phyloP scores from a whole-genome alignment of 2,329 filamentous ascomycete species.

The Aspergillus oerlinghausenensis region DNA sequence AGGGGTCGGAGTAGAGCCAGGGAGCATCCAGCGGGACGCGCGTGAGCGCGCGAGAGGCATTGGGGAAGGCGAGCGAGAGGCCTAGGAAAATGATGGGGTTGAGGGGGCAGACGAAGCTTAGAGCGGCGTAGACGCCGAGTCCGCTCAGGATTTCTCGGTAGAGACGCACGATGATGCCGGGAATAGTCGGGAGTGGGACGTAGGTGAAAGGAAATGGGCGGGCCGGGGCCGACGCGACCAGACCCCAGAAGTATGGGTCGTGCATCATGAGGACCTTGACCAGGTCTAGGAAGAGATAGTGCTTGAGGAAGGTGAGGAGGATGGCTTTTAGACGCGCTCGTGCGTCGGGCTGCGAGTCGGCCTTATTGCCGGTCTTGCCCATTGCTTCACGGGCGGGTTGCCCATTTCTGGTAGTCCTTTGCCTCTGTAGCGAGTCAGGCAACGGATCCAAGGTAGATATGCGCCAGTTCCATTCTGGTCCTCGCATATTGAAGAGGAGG shows the following conservation, averaged over 20 bases:
- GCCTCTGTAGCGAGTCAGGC: slow-evolving; percentile 23
- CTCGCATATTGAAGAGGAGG: slow-evolving; percentile 55
- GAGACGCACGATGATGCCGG: slow-evolving; percentile 42
- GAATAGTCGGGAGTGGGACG: slow-evolving; percentile 26
- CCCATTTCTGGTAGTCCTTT: slow-evolving; percentile 14
- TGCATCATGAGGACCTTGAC: slow-evolving; percentile 64
- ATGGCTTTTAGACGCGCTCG: slow-evolving; percentile 45
- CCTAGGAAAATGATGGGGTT: slow-evolving; percentile 58
- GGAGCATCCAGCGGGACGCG: slow-evolving; percentile 57
- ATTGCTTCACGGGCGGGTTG: neutral
- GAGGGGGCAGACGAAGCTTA: slow-evolving; percentile 58
- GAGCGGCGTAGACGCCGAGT: slow-evolving; percentile 53
- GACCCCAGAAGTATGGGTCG: slow-evolving; percentile 71
- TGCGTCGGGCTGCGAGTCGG: slow-evolving; percentile 33
- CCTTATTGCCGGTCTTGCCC: neutral
- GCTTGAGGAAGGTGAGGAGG: slow-evolving; percentile 46
- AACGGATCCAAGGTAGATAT: slow-evolving; percentile 42
- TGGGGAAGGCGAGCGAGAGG: slow-evolving; percentile 45
- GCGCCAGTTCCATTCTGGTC: slow-evolving; percentile 58
- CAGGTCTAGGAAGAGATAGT: slow-evolving; percentile 66
- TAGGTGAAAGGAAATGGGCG: slow-evolving; percentile 44
- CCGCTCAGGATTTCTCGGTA: slow-evolving; percentile 57
- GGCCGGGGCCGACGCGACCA: slow-evolving; percentile 46
- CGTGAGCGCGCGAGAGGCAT: slow-evolving; percentile 53
- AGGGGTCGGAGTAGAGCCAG: slow-evolving; percentile 59